Conservation (phyloP, 805 yeast genomes). For the Spathaspora hagerdaliae region DNA sequence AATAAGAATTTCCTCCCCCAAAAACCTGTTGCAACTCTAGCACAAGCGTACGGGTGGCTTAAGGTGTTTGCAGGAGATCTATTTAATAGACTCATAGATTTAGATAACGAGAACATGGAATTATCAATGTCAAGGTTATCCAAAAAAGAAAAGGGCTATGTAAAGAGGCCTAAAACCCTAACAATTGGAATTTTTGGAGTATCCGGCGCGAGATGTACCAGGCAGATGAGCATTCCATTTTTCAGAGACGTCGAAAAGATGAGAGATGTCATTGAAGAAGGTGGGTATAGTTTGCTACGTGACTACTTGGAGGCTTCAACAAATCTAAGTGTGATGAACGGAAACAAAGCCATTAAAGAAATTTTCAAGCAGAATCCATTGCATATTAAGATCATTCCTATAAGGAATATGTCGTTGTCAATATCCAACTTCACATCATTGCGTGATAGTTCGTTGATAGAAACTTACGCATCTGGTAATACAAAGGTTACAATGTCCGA, state of each 20-base stretch:
- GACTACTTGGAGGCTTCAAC: constrained; percentile 31
- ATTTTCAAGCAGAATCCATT: constrained; percentile 11
- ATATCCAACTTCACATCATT: constrained; percentile 52
- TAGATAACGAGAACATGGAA: constrained; percentile 59
- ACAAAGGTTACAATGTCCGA: not conserved
- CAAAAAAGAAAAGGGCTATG: constrained; percentile 18
- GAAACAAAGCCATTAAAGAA: constrained; percentile 15
- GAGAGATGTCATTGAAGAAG: constrained; percentile 19
- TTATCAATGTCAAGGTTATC: constrained; percentile 17
- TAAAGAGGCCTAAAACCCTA: constrained; percentile 54
- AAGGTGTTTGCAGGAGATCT: constrained; percentile 80
- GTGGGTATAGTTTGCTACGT: constrained; percentile 36
- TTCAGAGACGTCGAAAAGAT: constrained; percentile 35
- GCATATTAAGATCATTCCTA: constrained; percentile 33
- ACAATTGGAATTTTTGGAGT: constrained; percentile 32
- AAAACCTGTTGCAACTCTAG: constrained; percentile 44
- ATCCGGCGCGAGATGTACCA: constrained; percentile 25
- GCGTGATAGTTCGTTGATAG: constrained; percentile 30
- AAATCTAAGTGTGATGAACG: constrained; percentile 19
- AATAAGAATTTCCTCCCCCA: constrained; percentile 70
- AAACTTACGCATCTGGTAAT: constrained; percentile 18
- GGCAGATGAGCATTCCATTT: constrained; percentile 39
- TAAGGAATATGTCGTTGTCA: constrained; percentile 47
- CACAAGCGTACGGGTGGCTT: constrained; percentile 74
- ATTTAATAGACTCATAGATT: constrained; percentile 62